These are phyloP conservation scores for Buddleja alternifolia DNA, from an alignment of 257 asterid species.

Conservation along the genomic window DNA sequence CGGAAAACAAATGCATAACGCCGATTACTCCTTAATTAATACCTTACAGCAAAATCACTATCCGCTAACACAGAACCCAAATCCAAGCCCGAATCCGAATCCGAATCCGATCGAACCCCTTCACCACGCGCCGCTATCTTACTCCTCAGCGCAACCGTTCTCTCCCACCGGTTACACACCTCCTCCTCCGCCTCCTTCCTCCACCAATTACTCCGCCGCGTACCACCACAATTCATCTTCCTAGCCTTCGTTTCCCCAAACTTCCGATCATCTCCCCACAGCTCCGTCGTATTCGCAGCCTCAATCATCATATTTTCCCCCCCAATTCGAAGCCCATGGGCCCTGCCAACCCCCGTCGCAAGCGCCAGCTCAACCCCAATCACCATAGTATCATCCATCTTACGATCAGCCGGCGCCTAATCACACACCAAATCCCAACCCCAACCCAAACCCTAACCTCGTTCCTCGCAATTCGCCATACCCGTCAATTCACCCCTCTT, in stretches of 20 bases:
- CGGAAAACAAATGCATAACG: constrained; percentile 66
- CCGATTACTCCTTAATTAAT: constrained; percentile 59
- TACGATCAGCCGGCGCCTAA: constrained; percentile 55
- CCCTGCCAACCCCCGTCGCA: constrained; percentile 48
- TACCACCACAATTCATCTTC: constrained; percentile 47
- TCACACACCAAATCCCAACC: constrained; percentile 42
- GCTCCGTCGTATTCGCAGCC: constrained; percentile 58
- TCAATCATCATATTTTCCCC: constrained; percentile 45
- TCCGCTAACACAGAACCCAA: constrained; percentile 43
- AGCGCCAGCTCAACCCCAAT: constrained; percentile 37
- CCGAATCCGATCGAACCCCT: constrained; percentile 34
- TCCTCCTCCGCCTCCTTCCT: constrained; percentile 39
- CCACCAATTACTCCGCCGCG: too few species aligned
- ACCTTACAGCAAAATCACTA: constrained; percentile 48
- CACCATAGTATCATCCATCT: constrained; percentile 47
- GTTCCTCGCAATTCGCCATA: constrained; percentile 48
- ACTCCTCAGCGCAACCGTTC: constrained; percentile 80
- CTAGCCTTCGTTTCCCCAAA: constrained; percentile 46
- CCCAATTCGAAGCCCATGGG: constrained; percentile 54
- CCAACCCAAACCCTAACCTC: constrained; percentile 42
- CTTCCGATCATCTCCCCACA: constrained; percentile 58
- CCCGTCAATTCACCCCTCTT: constrained; percentile 49
- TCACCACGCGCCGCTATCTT: constrained; percentile 52
- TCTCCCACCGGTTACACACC: constrained; percentile 49
- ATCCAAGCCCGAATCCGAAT: constrained; percentile 31